Evolutionary conservation across 306 rosid species (phyloP).

Genomic region (Hippophae tibetana): DNA sequence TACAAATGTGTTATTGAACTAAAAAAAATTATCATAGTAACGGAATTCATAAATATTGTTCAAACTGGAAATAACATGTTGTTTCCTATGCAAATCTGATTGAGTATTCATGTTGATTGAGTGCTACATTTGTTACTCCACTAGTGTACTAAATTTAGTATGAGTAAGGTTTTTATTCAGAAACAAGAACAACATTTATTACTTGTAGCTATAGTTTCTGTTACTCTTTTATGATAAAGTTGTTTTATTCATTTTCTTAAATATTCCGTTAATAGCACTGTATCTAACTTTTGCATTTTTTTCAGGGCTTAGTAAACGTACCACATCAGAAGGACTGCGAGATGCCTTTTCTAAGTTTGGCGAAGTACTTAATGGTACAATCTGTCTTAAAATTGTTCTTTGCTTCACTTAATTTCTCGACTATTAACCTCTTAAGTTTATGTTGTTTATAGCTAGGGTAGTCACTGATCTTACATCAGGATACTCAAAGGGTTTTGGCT

Average conservation of each 20-base stretch:
- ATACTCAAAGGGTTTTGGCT: conserved; percentile 89
- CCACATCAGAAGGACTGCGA: conserved; percentile 59
- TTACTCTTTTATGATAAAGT: no score
- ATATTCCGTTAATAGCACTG: not conserved
- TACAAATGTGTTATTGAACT: no score
- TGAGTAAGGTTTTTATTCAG: no score
- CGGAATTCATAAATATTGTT: no score
- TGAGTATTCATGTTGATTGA: no score
- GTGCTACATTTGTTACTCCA: no score
- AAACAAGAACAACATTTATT: no score
- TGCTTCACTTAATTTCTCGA: not conserved
- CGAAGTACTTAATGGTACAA: conserved; percentile 66
- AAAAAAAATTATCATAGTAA: no score
- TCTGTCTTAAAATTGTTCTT: not conserved
- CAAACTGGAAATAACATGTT: no score
- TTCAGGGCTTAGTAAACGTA: conserved; percentile 87
- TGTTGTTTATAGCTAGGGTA: conserved; percentile 61
- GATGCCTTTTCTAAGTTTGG: conserved; percentile 80
- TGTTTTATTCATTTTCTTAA: not conserved
- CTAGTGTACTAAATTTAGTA: no score
- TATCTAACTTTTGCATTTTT: conserved; percentile 11
- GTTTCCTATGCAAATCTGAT: no score
- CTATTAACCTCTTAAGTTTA: not conserved
- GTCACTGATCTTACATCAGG: conserved; percentile 87
- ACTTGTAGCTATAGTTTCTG: no score